Conservation (phyloP, 441 rosid genomes). For the Jatropha podagrica region DNA sequence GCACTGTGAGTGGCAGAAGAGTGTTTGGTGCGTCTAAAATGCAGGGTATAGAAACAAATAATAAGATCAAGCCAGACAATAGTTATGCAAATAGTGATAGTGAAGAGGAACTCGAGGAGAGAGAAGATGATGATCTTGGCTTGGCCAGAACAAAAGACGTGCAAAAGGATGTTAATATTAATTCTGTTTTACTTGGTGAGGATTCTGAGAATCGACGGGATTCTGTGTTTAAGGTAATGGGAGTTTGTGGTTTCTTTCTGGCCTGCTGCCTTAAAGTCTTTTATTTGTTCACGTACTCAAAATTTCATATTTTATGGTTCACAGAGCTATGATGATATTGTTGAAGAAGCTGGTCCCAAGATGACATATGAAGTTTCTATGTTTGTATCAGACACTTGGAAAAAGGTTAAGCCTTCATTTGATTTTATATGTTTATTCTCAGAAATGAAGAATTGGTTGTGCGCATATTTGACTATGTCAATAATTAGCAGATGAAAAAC, state of each 20-base stretch:
- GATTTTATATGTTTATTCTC: conserved; percentile 1
- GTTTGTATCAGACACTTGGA: conserved; percentile 69
- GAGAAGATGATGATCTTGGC: conserved; percentile 36
- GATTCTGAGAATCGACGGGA: conserved; percentile 37
- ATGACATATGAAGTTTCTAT: conserved; percentile 79
- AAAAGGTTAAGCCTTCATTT: conserved; percentile 50
- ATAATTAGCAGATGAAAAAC: conserved; percentile 50
- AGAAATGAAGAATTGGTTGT: conserved; percentile 2
- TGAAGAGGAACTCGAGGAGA: conserved; percentile 52
- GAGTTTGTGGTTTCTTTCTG: conserved; percentile 11
- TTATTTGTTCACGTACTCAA: conserved; percentile 11
- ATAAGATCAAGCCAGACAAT: conserved; percentile 40
- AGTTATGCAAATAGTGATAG: conserved; percentile 56
- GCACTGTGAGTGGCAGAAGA: conserved; percentile 63
- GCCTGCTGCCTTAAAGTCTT: conserved; percentile 14
- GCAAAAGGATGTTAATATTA: conserved; percentile 32
- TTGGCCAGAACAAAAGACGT: conserved; percentile 27
- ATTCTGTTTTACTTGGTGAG: conserved; percentile 34
- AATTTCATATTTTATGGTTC: conserved; percentile 19
- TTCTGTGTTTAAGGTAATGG: conserved; percentile 49
- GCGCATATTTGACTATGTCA: conserved; percentile 13
- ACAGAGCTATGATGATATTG: conserved; percentile 56
- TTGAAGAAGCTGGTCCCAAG: conserved; percentile 52
- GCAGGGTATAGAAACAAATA: conserved; percentile 38
- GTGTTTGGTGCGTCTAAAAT: conserved; percentile 65